Percentiles rank a stretch among this genome's conserved stretches.
Evolutionary conservation across 805 yeast genomes (phyloP).

Genomic region (Myxozyma neglecta): DNA sequence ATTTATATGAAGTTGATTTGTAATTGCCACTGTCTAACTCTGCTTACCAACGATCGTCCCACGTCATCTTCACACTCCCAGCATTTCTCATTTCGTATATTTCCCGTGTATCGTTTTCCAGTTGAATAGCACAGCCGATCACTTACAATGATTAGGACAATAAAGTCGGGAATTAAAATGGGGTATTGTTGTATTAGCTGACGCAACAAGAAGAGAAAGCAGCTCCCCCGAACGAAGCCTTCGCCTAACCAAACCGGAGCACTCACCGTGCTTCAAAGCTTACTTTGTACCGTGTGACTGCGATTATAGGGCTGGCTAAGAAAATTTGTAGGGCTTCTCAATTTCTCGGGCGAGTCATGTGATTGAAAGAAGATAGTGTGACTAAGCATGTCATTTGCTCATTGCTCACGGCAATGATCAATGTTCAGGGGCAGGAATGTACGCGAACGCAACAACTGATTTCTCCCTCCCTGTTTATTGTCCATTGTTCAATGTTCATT

Average conservation of each 20-base stretch:
- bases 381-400: background rate
- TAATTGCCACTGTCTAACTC: background rate
- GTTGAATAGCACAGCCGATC: background rate
- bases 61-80: background rate
- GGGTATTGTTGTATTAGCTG: background rate
- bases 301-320: background rate
- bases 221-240: background rate
- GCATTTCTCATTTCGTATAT: too few relatives aligned
- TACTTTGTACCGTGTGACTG: background rate
- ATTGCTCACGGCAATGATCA: background rate
- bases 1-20: background rate
- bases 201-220: background rate
- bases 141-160: slow-evolving; percentile 8
- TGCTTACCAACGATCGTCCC: background rate
- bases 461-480: too few relatives aligned
- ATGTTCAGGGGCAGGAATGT: background rate
- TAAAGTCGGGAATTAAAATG: background rate
- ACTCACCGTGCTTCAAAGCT: slow-evolving; percentile 3
- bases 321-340: background rate
- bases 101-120: too few relatives aligned
- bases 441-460: too few relatives aligned
- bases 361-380: background rate
- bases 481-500: too few relatives aligned
- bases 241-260: background rate
- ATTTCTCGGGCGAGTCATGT: background rate